Conservation (phyloP, 306 rosid genomes). For the Cicer bijugum region DNA sequence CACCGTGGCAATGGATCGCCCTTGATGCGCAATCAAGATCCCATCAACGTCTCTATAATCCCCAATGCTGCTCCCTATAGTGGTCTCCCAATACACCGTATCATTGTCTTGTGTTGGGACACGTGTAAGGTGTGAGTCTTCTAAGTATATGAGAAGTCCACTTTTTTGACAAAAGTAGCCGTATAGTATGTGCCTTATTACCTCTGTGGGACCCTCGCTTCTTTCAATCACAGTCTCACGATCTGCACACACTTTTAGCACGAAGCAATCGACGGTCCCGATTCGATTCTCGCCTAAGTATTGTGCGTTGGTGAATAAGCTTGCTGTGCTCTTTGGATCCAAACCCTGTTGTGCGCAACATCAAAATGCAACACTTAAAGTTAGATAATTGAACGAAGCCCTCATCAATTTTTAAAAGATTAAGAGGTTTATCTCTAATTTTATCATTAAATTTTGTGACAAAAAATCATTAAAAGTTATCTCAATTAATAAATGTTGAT, state of each 20-base stretch:
- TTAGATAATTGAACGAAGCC: background rate
- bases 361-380: background rate
- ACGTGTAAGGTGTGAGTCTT: conserved; percentile 91
- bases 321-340: conserved; percentile 90
- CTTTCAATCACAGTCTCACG: conserved; percentile 82
- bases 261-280: conserved; percentile 83
- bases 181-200: conserved; percentile 79
- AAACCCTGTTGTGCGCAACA: conserved; percentile 59
- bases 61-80: conserved; percentile 87
- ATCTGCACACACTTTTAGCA: conserved; percentile 77
- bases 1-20: conserved; percentile 86
- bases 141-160: conserved; percentile 87
- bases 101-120: conserved; percentile 66
- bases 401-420: background rate
- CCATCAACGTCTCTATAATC: conserved; percentile 88
- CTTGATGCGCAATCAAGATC: conserved; percentile 77
- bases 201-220: conserved; percentile 89
- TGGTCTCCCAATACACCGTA: conserved; percentile 90
- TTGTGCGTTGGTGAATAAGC: conserved; percentile 87
- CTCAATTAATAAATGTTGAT: too few relatives aligned
- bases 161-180: conserved; percentile 95
- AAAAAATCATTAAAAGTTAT: too few relatives aligned
- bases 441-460: too few relatives aligned
- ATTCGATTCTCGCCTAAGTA: conserved; percentile 86
- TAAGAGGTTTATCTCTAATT: too few relatives aligned